A percentile compares a stretch with the other conserved stretches of the same genome.
Conservation (phyloP, 169 alveolate species). For the Nephromyces sp. region DNA sequence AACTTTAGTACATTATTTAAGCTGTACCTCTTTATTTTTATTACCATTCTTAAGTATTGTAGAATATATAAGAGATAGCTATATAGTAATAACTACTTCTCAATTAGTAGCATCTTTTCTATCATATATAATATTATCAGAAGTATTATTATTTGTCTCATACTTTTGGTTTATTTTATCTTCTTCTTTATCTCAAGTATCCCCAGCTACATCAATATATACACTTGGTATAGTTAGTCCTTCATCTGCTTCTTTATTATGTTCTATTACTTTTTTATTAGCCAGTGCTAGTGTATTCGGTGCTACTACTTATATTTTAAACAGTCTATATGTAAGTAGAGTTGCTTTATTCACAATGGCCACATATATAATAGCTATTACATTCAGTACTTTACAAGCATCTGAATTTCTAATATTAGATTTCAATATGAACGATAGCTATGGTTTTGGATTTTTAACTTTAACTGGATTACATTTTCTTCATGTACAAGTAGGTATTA, state of each 20-base stretch:
- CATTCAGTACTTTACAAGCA: background rate
- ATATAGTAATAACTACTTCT: background rate
- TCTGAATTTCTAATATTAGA: background rate
- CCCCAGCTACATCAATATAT: background rate
- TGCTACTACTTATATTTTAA: background rate
- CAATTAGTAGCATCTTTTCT: background rate
- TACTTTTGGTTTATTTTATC: background rate
- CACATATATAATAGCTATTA: background rate
- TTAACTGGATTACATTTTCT: background rate
- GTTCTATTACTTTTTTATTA: background rate
- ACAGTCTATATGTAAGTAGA: background rate
- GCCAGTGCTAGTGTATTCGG: conserved; percentile 1
- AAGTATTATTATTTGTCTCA: background rate
- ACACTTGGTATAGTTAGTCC: background rate
- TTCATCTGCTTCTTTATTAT: background rate
- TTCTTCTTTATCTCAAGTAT: background rate
- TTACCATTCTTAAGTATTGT: background rate
- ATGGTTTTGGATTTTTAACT: background rate
- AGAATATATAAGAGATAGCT: background rate
- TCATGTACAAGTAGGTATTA: background rate
- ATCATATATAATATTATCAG: background rate
- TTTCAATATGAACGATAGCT: background rate
- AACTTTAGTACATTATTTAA: background rate
- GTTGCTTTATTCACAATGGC: background rate
- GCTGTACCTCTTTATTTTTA: background rate